Base-by-base conservation (phyloP, 371 early-diverging fungal genomes). In the Nosema muscidifuracis region DNA sequence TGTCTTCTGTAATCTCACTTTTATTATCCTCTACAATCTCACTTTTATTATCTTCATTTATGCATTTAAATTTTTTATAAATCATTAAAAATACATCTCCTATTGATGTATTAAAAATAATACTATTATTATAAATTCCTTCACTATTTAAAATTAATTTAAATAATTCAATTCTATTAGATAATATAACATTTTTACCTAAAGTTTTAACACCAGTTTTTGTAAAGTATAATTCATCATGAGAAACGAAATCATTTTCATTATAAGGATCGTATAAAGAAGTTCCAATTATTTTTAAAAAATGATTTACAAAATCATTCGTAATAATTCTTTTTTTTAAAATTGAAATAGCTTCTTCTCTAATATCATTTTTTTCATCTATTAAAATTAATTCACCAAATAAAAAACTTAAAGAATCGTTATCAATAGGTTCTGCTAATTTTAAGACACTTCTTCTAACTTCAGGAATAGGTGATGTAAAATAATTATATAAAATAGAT, bases 181-280 rank as follows among this genome's bases (percentile, higher is more conserved):
- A 55, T 31, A 77, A n/a, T 28, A 71, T 67, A 10, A 20, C 40
- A 33, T 65, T 68, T n/a, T 42, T 51, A 9, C 77, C 77, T 28
- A 73, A 40, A 10, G 36, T 22, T 36, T 69, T 67, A 31, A 72
- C 60, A 62, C 77, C 77, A 50, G 64, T 73, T 42, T 65, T 60
- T 56, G 77, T 74, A 64, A 77, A 77, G 47, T 38, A 73, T 15
- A 26, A 43, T 16, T 77, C 77, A 22, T 77, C 74, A 58, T 73
- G 70, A 20, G 62, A 73, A 24, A 67, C 70, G 68, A 77, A 77
- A 18, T 70, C 65, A 66, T 77, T 60, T 28, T 36, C 34, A 28
- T 55, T 30, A 33, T 74, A 77, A 9, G 71, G 73, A n/a, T 47
- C 63, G 30, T 63, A 68, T 0, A 77, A 2, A 24, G 47, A 38